Evolutionary conservation across 78 protist species (phyloP).

Genomic region (Dictyostelium firmibasis): DNA sequence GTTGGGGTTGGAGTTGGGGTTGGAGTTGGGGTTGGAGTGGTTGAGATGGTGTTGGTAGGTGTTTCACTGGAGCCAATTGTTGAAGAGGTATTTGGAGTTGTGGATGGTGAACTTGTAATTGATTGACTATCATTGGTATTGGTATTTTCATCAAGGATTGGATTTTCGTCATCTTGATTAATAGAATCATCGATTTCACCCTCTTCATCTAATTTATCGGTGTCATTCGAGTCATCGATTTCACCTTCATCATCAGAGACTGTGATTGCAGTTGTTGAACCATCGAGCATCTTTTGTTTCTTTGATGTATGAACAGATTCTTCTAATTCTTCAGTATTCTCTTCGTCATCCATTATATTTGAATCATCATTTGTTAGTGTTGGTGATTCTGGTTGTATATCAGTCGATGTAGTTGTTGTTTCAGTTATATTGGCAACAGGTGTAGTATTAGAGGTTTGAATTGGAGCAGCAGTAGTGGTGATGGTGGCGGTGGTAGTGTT

Average conservation of each 20-base stretch:
- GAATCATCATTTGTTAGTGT: background rate
- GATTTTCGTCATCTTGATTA: background rate
- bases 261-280: background rate
- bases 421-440: background rate
- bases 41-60: background rate
- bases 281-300: conserved; percentile 51
- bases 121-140: background rate
- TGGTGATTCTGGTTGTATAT: conserved; percentile 9
- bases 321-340: background rate
- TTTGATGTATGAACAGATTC: conserved; percentile 25
- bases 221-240: background rate
- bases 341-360: background rate
- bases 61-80: background rate
- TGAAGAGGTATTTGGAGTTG: background rate
- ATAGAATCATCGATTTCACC: conserved; percentile 1
- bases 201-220: background rate
- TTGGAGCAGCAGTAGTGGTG: background rate
- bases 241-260: conserved; percentile 42
- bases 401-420: background rate
- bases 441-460: background rate
- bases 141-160: background rate
- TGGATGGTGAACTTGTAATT: background rate
- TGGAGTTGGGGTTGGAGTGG: background rate
- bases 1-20: background rate
- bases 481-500: background rate